Evolutionary conservation across 1,139 yeast genomes (phyloP), one percentile per base, ranked within the genome.

Genomic region (Tardiomyces blankii): DNA sequence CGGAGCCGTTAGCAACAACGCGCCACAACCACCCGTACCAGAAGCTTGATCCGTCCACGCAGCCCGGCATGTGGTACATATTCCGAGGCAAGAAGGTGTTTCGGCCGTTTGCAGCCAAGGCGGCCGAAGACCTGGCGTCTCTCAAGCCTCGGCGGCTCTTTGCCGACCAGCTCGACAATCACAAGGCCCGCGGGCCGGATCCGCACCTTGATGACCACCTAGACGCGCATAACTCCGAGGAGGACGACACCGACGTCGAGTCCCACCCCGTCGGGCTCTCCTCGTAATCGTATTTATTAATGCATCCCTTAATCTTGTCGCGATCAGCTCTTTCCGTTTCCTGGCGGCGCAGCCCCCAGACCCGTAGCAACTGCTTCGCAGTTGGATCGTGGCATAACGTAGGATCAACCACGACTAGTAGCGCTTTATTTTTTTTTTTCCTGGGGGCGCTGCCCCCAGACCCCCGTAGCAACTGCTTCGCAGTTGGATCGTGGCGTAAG

Each of bases 81-180:
- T 66, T 66, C 48, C 56, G 70, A 14, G 70, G 70, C 23, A 66
- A 65, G 51, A 57, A 57, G 51, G 58, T 66, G 30, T 66, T 65
- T 46, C 51, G 69, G 32, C 68, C 68, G n/a, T 60, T 63, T 41
- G 57, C 60, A 9, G 49, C 52, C 14, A 60, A 51, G 6, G 3
- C 19, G 12, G 16, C 16, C 35, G 35, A 30, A 30, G 39, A 19
- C 48, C 46, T 14, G 48, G 49, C 21, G 43, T 57, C 39, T 8
- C 41, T 51, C 18, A 42, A 49, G 46, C 57, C 57, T 8, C 45
- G 48, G 38, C 48, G 49, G 13, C 48, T 54, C 11, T 54, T 54
- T 43, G 43, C 49, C 18, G 46, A 45, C 30, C 38, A 42, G 30
- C 30, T 50, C n/a, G 46, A 18, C 18, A 27, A 33, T 27, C 16